Conservation (phyloP, 2,329 filamentous ascomycete genomes). For the Monosporascus sp. region DNA sequence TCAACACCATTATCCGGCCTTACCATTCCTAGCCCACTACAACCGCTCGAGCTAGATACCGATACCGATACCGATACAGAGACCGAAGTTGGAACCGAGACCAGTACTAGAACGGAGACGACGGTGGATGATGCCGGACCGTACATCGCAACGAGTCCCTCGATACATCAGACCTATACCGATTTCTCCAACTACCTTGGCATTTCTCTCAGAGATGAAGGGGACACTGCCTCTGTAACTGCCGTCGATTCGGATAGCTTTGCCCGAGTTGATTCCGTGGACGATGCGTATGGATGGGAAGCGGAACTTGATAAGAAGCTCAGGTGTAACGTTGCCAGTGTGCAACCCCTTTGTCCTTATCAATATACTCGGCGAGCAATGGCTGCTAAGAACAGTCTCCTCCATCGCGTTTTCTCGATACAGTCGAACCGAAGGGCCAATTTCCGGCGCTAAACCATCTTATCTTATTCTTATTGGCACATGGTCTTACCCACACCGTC, state of each 20-base stretch:
- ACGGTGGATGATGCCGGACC: slow-evolving; percentile 14
- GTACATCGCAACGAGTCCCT: slow-evolving; percentile 24
- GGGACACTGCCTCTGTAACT: slow-evolving; percentile 19
- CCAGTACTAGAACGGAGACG: slow-evolving; percentile 7
- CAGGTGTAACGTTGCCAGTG: slow-evolving; percentile 14
- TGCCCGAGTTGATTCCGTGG: slow-evolving; percentile 20
- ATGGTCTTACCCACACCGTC: too few species aligned
- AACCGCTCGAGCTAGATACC: slow-evolving; percentile 17
- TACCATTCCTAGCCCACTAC: slow-evolving; percentile 12
- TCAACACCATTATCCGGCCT: slow-evolving; percentile 12
- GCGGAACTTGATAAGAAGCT: slow-evolving; percentile 36
- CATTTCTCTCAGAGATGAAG: slow-evolving; percentile 24
- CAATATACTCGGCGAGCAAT: slow-evolving; percentile 21
- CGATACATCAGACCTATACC: slow-evolving; percentile 19
- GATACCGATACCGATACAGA: slow-evolving; percentile 22
- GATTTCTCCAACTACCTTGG: slow-evolving; percentile 35
- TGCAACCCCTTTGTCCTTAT: slow-evolving; percentile 13
- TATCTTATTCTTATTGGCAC: neutral
- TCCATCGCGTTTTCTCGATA: slow-evolving; percentile 35
- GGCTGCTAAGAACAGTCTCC: slow-evolving; percentile 27
- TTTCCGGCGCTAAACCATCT: neutral
- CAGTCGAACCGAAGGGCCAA: slow-evolving; percentile 11
- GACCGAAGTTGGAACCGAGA: slow-evolving; percentile 17
- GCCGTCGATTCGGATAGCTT: slow-evolving; percentile 23
- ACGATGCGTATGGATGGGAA: slow-evolving; percentile 51